Base-by-base conservation (phyloP, 768 basidiomycete species). In the Hysterangium stoloniferum region DNA sequence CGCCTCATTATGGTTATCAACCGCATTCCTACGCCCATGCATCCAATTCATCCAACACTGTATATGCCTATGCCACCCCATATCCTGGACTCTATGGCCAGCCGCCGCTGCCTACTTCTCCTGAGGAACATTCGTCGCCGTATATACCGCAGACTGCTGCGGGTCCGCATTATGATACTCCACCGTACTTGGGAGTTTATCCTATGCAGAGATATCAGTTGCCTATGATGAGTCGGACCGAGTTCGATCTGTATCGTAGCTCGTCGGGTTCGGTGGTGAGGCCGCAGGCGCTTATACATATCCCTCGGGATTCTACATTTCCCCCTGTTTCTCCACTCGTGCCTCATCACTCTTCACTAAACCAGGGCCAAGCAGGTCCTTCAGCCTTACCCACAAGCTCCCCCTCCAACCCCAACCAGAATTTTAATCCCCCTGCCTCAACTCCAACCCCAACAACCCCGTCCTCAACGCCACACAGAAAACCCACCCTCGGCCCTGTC, bases 11-110 rank as follows among this genome's bases (percentile, higher is more conserved):
- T n/a, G n/a, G n/a, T n/a, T n/a, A n/a, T n/a, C n/a, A n/a, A 48
- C 56, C 9, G 43, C 42, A 15, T 54, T 56, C 45, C 51, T 48
- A 56, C 13, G 52, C 55, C 32, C 24, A 52, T 33, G 36, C 52
- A 19, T 4, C 52, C 4, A 32, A 20, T 11, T 48, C 52, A 7
- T 46, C 31, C 45, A 13, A 40, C 48, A 7, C 49, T 49, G 15
- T 40, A 13, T 47, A 52, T 37, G n/a, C 35, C 40, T 57, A 37
- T 55, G 52, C 19, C 31, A 25, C 32, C 32, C 50, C 9, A 35
- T 33, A 25, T 54, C 58, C 17, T 42, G 17, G 7, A 25, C 25
- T 11, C 42, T 52, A 19, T 8, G 32, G 15, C 45, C 20, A 25
- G 33, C 52, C 15, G 45, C 12, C 7, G 22, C n/a, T n/a, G n/a